Evolutionary conservation across 2,329 filamentous ascomycete species (phyloP).

Genomic region (Microcera coccophila): DNA sequence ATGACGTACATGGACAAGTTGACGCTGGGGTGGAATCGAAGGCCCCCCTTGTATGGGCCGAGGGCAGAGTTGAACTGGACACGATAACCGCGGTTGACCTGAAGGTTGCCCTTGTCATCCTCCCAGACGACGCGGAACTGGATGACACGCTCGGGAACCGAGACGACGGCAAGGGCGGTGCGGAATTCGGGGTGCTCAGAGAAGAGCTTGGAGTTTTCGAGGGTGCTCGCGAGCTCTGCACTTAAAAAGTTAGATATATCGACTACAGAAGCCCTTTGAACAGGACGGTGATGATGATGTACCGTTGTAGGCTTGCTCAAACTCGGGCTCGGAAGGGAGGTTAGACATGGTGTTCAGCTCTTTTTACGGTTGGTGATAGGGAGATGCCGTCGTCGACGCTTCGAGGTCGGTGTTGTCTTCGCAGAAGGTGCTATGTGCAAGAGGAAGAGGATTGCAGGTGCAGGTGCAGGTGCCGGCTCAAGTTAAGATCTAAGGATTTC

Average conservation of each 20-base stretch:
- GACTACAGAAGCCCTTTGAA: no score
- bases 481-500: neutral
- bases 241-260: neutral
- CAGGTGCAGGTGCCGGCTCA: no score
- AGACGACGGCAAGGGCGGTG: constrained; percentile 80
- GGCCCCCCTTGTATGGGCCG: constrained; percentile 96
- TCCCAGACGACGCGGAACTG: constrained; percentile 98
- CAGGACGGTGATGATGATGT: no score
- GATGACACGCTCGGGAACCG: constrained; percentile 90
- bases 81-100: constrained; percentile 92
- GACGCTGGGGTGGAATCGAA: constrained; percentile 89
- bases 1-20: constrained; percentile 60
- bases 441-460: neutral
- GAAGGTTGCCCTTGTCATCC: constrained; percentile 81
- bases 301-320: constrained; percentile 98
- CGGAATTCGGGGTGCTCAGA: constrained; percentile 91
- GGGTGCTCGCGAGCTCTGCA: constrained; percentile 85
- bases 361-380: constrained; percentile 6
- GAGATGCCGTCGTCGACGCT: constrained; percentile 3
- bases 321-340: constrained; percentile 86
- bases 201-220: constrained; percentile 92
- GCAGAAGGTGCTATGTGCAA: no score
- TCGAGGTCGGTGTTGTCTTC: neutral
- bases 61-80: constrained; percentile 98
- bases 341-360: constrained; percentile 64